Percentiles rank a stretch among this genome's conserved stretches.
These are phyloP conservation scores for Pseudocercospora crystallina DNA, from an alignment of 2,329 filamentous ascomycete genomes.

Conservation along the genomic window DNA sequence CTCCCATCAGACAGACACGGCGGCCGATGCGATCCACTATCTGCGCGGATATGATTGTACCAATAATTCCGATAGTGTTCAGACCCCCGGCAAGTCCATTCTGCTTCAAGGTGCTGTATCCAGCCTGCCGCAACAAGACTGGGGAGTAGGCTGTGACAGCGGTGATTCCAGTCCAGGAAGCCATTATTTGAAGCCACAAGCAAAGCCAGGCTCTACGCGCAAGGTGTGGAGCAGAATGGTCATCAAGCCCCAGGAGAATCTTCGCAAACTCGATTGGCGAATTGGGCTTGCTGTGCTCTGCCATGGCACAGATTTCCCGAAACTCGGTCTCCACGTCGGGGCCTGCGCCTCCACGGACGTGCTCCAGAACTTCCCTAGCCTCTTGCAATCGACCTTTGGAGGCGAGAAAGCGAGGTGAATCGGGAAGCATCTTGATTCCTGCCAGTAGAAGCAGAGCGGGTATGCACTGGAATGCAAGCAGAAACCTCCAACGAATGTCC, in stretches of 20 bases:
- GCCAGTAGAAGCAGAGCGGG: constrained; percentile 44
- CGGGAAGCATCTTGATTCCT: constrained; percentile 7
- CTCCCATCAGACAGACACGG: constrained; percentile 39
- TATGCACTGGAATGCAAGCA: constrained; percentile 42
- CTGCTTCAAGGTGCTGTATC: constrained; percentile 16
- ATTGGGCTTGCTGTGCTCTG: constrained; percentile 4
- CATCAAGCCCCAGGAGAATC: neutral
- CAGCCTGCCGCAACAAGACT: constrained; percentile 33
- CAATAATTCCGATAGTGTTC: constrained; percentile 31
- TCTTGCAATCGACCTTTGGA: constrained; percentile 26
- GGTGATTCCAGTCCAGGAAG: constrained; percentile 32
- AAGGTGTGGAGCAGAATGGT: constrained; percentile 5
- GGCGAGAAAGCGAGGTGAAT: constrained; percentile 25
- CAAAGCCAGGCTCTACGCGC: neutral
- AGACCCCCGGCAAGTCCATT: constrained; percentile 27
- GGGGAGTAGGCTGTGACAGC: constrained; percentile 26
- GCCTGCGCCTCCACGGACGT: constrained; percentile 11
- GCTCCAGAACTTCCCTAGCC: constrained; percentile 43
- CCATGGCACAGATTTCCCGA: constrained; percentile 5
- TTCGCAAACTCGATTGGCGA: neutral
- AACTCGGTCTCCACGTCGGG: constrained; percentile 1
- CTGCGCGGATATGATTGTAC: constrained; percentile 33
- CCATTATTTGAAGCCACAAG: constrained; percentile 28
- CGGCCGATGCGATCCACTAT: constrained; percentile 41
- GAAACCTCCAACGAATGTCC: constrained; percentile 28